Conservation (phyloP, 2,329 filamentous ascomycete genomes). For the Xylariaceae sp. region DNA sequence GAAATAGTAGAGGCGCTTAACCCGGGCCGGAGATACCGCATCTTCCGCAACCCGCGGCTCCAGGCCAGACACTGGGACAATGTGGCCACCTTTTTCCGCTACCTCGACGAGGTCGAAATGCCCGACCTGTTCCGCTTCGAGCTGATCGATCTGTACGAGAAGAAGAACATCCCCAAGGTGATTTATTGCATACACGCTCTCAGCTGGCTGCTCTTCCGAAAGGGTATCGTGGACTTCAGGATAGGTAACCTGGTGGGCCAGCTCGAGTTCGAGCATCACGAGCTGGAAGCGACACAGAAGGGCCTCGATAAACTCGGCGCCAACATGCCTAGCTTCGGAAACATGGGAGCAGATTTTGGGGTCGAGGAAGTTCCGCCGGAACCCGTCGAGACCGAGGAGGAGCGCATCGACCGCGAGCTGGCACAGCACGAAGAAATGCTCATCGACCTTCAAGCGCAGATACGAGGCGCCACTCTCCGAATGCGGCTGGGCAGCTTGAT, state of each 20-base stretch:
- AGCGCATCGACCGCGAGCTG: constrained; percentile 77
- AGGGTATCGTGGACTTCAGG: constrained; percentile 89
- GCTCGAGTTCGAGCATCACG: constrained; percentile 94
- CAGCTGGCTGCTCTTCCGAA: constrained; percentile 93
- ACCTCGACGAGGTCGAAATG: constrained; percentile 83
- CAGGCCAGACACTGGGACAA: constrained; percentile 98
- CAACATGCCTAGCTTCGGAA: constrained; percentile 95
- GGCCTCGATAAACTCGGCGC: constrained; percentile 92
- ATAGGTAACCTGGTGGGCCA: constrained; percentile 97
- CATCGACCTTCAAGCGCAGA: constrained; percentile 78
- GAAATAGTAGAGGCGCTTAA: constrained; percentile 89
- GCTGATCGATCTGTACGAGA: constrained; percentile 95
- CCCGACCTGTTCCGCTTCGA: constrained; percentile 97
- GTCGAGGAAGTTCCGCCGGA: constrained; percentile 69
- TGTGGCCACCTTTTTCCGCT: constrained; percentile 92
- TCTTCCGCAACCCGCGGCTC: constrained; percentile 78
- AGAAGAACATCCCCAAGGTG: constrained; percentile 98
- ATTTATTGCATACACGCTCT: constrained; percentile 98
- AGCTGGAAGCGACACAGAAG: constrained; percentile 94
- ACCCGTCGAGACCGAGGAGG: constrained; percentile 83
- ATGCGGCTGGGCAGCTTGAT: constrained; percentile 75
- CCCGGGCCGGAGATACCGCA: constrained; percentile 67
- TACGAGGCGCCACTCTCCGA: constrained; percentile 73
- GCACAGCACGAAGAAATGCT: constrained; percentile 68
- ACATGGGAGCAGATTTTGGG: constrained; percentile 93